Conservation (phyloP, 2,329 filamentous ascomycete species). For the Verticillium albo-atrum region DNA sequence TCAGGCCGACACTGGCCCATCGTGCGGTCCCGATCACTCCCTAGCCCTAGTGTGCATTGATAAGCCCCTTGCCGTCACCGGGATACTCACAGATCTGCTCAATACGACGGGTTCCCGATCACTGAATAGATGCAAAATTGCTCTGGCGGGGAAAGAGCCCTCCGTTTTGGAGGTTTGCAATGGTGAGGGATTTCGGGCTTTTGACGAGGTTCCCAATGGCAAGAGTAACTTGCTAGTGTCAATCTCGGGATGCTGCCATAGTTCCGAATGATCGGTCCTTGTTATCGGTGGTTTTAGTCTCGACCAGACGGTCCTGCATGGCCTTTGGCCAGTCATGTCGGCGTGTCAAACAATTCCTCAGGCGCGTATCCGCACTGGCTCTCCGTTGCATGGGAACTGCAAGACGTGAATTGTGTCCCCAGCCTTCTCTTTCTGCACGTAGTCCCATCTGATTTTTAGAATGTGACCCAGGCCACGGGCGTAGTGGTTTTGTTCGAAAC, state of each 20-base stretch:
- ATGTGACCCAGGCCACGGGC: slow-evolving; percentile 39
- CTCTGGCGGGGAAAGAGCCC: slow-evolving; percentile 52
- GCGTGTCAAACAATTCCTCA: not conserved
- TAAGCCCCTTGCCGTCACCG: slow-evolving; percentile 61
- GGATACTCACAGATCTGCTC: slow-evolving; percentile 64
- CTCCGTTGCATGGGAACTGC: slow-evolving; percentile 61
- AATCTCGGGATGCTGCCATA: slow-evolving; percentile 66
- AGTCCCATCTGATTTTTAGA: slow-evolving; percentile 55
- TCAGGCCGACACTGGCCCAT: slow-evolving; percentile 60
- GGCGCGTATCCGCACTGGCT: slow-evolving; percentile 36
- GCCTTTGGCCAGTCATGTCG: not conserved
- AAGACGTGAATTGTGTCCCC: slow-evolving; percentile 57
- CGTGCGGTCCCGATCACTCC: slow-evolving; percentile 64
- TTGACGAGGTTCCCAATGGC: slow-evolving; percentile 58
- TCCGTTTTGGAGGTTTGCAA: slow-evolving; percentile 59
- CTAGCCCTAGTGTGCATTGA: slow-evolving; percentile 54
- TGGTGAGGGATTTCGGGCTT: slow-evolving; percentile 48
- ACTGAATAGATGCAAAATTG: slow-evolving; percentile 61
- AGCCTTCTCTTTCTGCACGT: slow-evolving; percentile 52
- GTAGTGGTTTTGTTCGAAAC: slow-evolving; percentile 56
- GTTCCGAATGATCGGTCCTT: slow-evolving; percentile 57
- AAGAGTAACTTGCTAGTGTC: slow-evolving; percentile 49
- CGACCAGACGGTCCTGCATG: slow-evolving; percentile 44
- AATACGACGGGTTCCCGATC: slow-evolving; percentile 63
- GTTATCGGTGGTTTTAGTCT: slow-evolving; percentile 57